Conservation (phyloP, 805 yeast genomes). For the Spathaspora sp. region DNA sequence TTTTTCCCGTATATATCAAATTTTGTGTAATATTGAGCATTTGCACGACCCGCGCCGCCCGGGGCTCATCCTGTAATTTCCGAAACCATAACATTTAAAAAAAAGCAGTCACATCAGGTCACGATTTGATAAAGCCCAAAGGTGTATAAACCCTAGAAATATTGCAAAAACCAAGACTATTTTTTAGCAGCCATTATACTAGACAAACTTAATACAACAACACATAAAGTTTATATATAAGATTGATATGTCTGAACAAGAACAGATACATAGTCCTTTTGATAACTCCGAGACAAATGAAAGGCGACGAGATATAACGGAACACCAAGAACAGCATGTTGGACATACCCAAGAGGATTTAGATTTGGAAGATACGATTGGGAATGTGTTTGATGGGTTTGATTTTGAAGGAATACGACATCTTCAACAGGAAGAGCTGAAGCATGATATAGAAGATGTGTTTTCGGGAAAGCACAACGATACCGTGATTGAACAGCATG, state of each 20-base stretch:
- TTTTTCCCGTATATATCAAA: no score
- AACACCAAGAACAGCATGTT: background rate
- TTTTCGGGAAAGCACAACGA: background rate
- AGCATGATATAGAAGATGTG: conserved; percentile 37
- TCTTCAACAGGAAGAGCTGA: background rate
- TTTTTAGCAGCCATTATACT: conserved; percentile 1
- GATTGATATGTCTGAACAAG: background rate
- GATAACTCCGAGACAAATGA: background rate
- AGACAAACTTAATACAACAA: background rate
- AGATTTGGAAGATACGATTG: conserved; percentile 10
- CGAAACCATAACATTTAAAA: conserved; percentile 1
- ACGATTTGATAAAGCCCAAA: background rate
- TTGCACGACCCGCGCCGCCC: background rate
- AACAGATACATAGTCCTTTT: background rate
- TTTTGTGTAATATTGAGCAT: background rate
- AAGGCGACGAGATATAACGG: background rate
- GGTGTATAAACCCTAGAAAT: background rate
- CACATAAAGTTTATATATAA: background rate
- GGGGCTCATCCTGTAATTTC: background rate
- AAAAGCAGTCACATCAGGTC: conserved; percentile 13
- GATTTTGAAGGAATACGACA: conserved; percentile 9
- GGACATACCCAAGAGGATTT: background rate
- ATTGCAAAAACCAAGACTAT: background rate
- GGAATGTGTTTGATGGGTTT: conserved; percentile 25
- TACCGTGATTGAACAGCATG: no score